Base-by-base conservation (phyloP, 495 filamentous ascomycete species). In the Peziza echinospora region DNA sequence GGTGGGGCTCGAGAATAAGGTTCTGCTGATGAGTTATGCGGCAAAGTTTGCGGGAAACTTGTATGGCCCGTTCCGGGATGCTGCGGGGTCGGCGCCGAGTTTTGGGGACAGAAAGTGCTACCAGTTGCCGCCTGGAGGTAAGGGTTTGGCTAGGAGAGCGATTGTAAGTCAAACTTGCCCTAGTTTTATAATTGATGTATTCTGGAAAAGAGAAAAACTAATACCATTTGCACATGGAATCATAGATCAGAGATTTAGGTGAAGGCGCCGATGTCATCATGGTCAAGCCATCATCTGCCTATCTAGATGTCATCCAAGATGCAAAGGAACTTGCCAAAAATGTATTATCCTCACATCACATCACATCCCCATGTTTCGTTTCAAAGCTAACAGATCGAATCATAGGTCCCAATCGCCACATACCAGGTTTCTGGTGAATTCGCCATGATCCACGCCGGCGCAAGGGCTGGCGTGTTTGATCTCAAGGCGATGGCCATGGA, bases 241-340 rank as follows among this genome's bases (percentile, higher is more conserved):
- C n/a, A n/a, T 34, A 34, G 26, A 34, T 73, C 30, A 72, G 91
- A 49, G 89, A 97, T 58, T 84, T 96, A 41, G 69, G 68, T 48
- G 89, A 97, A 62, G 89, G 89, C 21, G 89, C 89, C 13, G 89
- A 97, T 60, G 84, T 93, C 51, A 93, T 97, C 56, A 94, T 97
- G 91, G 89, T 97, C 37, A 97, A 97, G 65, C 89, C 89, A 2
- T 86, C 89, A 8, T 77, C 77, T 48, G 83, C 84, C 56, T 96
- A 93, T 58, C 68, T 96, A 21, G 91, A 97, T 61, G 89, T 97
- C 55, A 93, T 96, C 53, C 78, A 79, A 45, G 89, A 96, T 62
- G 91, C 89, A 24, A 93, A 89, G 66, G 82, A 94, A 43, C 70
- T 94, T 45, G 86, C 84, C 19, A 75, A 74, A 51, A 82, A 94